A percentile compares a stretch with the other conserved stretches of the same genome.
Conservation (phyloP, 345 rosid genomes). For the thale cress (Arabidopsis thaliana) region DNA sequence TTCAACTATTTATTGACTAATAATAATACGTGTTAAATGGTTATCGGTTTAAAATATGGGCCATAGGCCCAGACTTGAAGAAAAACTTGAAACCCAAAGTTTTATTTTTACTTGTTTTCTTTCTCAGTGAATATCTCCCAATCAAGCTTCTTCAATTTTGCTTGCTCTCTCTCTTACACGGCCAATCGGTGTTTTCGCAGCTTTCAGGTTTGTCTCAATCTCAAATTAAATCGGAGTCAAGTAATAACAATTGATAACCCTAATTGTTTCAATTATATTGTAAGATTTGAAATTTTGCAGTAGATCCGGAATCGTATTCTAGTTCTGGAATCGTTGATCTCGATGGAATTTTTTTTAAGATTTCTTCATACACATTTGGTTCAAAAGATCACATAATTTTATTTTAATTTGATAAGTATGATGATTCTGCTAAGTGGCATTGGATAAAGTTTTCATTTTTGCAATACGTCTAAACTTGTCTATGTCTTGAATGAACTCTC, state of each 20-base stretch:
- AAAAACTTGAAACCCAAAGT: not conserved
- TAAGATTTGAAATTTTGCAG: slow-evolving; percentile 4
- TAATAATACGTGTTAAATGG: no score
- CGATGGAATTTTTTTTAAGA: not conserved
- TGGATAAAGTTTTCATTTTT: not conserved
- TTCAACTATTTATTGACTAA: no score
- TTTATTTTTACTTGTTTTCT: slow-evolving; percentile 5
- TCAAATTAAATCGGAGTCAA: slow-evolving; percentile 5
- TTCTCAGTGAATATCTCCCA: slow-evolving; percentile 24
- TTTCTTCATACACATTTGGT: slow-evolving; percentile 16
- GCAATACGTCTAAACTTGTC: not conserved
- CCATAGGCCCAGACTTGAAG: not conserved
- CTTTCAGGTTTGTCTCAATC: slow-evolving; percentile 40
- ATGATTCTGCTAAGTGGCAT: not conserved
- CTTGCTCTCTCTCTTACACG: slow-evolving; percentile 11
- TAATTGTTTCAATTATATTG: not conserved
- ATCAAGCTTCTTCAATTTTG: slow-evolving; percentile 25
- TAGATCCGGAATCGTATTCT: slow-evolving; percentile 24
- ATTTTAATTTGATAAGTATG: not conserved
- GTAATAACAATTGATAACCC: not conserved
- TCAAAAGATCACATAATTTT: slow-evolving; percentile 1
- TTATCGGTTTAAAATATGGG: not conserved
- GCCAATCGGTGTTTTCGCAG: slow-evolving; percentile 18
- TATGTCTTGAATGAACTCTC: slow-evolving; percentile 12
- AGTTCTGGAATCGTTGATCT: not conserved